Base-by-base conservation (phyloP, 139 green algal genomes). In the Mychonastes homosphaera region DNA sequence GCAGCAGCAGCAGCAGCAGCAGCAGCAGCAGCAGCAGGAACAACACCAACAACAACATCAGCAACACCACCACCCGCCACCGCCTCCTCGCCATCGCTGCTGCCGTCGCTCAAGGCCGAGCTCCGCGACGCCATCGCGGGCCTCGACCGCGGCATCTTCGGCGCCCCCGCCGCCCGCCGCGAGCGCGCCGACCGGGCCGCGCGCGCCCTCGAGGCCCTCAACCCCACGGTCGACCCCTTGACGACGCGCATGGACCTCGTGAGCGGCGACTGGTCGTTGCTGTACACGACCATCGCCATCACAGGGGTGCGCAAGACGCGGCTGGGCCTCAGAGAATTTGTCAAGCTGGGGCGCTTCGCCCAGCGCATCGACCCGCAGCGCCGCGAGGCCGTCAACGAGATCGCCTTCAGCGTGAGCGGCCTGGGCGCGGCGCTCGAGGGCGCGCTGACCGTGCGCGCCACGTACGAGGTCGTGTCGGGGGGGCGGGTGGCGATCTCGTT, bases 221-320 rank as follows among this genome's bases (percentile, higher is more conserved):
- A 80, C 46, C 52, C 65, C 2, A 27, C 68, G 3, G 32, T 47
- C 6, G 40, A 55, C 2, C 74, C 79, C 7, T n/a, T n/a, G n/a
- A 78, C 65, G 8, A n/a, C 65, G 9, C 21, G 79, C 38, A 28
- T 87, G 28, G 35, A 72, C 0, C 9, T 68, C 15, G 54, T 89
- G 0, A 55, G 53, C 1, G 84, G 84, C 1, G 61, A 71, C 0
- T 94, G 84, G 86, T 50, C 43, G 19, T 66, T 94, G 45, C 62
- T 92, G 15, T 94, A 84, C 69, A 86, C 73, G 5, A 91, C 86
- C 21, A 84, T 94, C 35, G 71, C 53, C 12, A 91, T 94, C 45
- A 80, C 71, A 52, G 79, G 86, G 10, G 58, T 70, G 4, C 75
- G 77, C 48, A 73, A 78, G 21, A 88, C 84, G 16, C 91, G 89